Conservation (phyloP, 495 filamentous ascomycete genomes). For the Aspergillus sparsus region DNA sequence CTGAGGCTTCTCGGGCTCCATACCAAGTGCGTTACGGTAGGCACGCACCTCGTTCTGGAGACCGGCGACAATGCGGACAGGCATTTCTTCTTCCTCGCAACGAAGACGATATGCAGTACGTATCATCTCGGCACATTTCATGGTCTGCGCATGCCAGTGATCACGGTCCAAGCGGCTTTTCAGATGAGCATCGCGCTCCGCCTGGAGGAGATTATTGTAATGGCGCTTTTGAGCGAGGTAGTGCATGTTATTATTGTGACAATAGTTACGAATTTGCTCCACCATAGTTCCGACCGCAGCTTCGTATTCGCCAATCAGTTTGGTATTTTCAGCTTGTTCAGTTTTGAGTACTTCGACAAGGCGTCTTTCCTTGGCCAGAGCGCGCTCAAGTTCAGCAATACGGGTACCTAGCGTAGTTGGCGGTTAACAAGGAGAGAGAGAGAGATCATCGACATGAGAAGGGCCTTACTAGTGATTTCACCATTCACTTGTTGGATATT, state of each 20-base stretch:
- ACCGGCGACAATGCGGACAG: conserved; percentile 50
- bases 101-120: conserved; percentile 51
- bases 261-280: conserved; percentile 63
- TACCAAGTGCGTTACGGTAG: conserved; percentile 52
- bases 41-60: conserved; percentile 58
- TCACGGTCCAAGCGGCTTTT: conserved; percentile 63
- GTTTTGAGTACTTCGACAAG: conserved; percentile 47
- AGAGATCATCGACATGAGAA: background rate
- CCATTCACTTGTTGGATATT: conserved; percentile 51
- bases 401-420: conserved; percentile 41
- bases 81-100: conserved; percentile 51
- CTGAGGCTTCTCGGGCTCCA: conserved; percentile 54
- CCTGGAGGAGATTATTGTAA: conserved; percentile 60
- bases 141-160: conserved; percentile 61
- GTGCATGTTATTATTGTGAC: conserved; percentile 61
- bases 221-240: conserved; percentile 58
- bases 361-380: conserved; percentile 52
- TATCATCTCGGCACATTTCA: conserved; percentile 55
- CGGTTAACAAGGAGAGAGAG: background rate
- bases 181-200: conserved; percentile 57
- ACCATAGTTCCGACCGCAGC: conserved; percentile 55
- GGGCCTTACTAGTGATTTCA: conserved; percentile 45
- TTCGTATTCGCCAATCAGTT: conserved; percentile 61
- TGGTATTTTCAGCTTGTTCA: conserved; percentile 53
- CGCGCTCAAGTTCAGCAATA: conserved; percentile 53